Evolutionary conservation across 1,139 yeast genomes (phyloP).

Genomic region (Kurtzmaniella quercitrusa): DNA sequence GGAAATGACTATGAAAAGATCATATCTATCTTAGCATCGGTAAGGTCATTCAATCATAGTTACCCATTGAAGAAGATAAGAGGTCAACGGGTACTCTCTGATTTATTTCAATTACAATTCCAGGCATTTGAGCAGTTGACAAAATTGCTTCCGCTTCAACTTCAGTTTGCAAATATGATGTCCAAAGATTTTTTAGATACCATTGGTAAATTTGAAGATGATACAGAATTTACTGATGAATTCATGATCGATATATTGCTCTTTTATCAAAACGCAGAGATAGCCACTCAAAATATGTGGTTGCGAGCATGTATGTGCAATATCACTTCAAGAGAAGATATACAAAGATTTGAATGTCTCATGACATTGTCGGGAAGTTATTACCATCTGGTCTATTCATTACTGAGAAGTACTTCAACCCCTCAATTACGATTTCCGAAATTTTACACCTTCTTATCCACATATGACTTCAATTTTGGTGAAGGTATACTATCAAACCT

Average conservation of each 20-base stretch:
- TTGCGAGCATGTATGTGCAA: slow-evolving; percentile 13
- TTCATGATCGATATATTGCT: slow-evolving; percentile 4
- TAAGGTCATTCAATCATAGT: slow-evolving; percentile 1
- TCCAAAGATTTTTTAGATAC: slow-evolving; percentile 2
- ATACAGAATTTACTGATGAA: slow-evolving; percentile 4
- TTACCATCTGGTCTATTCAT: slow-evolving; percentile 4
- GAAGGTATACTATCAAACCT: slow-evolving; percentile 3
- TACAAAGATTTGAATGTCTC: slow-evolving; percentile 19
- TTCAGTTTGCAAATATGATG: not conserved
- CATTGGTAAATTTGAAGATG: slow-evolving; percentile 1
- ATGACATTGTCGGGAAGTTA: slow-evolving; percentile 12
- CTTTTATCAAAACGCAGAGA: slow-evolving; percentile 12
- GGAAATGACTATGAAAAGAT: slow-evolving; percentile 1
- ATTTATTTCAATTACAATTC: slow-evolving; percentile 4
- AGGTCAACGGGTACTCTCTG: not conserved
- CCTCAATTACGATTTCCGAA: slow-evolving; percentile 25
- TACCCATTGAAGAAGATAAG: not conserved
- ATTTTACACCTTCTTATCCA: slow-evolving; percentile 17
- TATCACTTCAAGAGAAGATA: slow-evolving; percentile 8
- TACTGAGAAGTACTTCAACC: slow-evolving; percentile 15
- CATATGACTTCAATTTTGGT: slow-evolving; percentile 1
- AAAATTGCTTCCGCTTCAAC: not conserved
- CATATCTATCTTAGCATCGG: not conserved
- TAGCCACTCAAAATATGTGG: slow-evolving; percentile 16
- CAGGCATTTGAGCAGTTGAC: not conserved